Percentiles rank a stretch among this genome's conserved stretches.
Evolutionary conservation across 257 asterid genomes (phyloP).

Genomic region (Ocimum tenuiflorum): DNA sequence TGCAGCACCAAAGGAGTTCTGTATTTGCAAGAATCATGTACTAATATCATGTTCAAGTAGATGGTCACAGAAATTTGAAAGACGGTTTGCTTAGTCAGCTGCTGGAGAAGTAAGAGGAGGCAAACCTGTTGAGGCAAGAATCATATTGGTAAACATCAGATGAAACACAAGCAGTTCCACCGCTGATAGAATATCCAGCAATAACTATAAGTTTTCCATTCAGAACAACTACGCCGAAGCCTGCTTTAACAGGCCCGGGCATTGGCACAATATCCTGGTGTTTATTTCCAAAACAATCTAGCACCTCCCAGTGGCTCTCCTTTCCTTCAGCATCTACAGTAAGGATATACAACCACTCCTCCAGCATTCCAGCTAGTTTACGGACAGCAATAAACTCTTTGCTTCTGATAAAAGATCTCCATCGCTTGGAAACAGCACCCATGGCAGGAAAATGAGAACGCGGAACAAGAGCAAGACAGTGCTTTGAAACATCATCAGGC

Average conservation of each 20-base stretch:
- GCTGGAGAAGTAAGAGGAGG: background rate
- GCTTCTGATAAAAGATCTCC: conserved; percentile 71
- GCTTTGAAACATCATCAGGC: conserved; percentile 75
- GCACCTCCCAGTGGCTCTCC: conserved; percentile 69
- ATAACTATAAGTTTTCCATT: conserved; percentile 68
- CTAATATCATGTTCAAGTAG: background rate
- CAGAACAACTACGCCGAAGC: conserved; percentile 57
- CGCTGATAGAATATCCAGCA: conserved; percentile 46
- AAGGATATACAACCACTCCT: conserved; percentile 81
- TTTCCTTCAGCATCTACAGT: conserved; percentile 52
- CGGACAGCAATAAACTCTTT: conserved; percentile 61
- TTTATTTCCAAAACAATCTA: conserved; percentile 52
- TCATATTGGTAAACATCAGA: conserved; percentile 66
- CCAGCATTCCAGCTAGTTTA: conserved; percentile 63
- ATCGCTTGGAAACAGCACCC: conserved; percentile 63
- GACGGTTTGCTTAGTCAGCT: background rate
- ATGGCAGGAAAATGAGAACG: conserved; percentile 53
- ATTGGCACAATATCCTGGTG: conserved; percentile 46
- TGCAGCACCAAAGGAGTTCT: background rate
- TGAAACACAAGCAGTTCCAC: conserved; percentile 42
- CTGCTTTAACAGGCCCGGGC: conserved; percentile 62
- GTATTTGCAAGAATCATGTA: background rate
- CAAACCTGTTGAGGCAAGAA: conserved; percentile 77
- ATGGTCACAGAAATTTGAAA: no score
- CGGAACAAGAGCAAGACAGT: conserved; percentile 79